Conservation (phyloP, 192 early-diverging fungal species). For the Neocallimastix lanati region DNA sequence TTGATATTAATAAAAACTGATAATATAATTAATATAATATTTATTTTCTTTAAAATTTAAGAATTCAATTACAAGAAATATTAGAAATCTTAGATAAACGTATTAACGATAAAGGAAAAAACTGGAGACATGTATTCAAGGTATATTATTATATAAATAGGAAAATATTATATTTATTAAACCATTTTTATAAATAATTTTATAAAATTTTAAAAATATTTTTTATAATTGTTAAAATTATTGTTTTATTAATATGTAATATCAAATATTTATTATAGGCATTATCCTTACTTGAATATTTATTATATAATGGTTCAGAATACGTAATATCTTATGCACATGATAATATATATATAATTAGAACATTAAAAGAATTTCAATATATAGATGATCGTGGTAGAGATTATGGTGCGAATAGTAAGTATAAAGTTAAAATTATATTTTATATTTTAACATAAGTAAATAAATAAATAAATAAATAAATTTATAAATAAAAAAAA, state of each 20-base stretch:
- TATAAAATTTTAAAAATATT: too few species aligned
- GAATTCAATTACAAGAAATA: constrained; percentile 54
- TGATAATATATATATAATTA: constrained; percentile 81
- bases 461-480: too few species aligned
- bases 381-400: constrained; percentile 78
- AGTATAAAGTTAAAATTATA: too few species aligned
- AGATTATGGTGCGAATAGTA: constrained; percentile 82
- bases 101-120: constrained; percentile 88
- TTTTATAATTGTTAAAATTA: too few species aligned
- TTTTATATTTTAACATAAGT: too few species aligned
- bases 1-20: too few species aligned
- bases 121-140: constrained; percentile 98
- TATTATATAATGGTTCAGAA: constrained; percentile 69
- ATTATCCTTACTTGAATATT: constrained; percentile 65
- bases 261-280: constrained; percentile 35
- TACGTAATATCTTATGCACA: constrained; percentile 68
- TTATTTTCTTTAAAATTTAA: too few species aligned
- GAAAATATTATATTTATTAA: too few species aligned
- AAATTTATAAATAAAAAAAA: too few species aligned
- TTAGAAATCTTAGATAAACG: constrained; percentile 97
- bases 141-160: constrained; percentile 31
- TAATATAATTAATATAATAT: too few species aligned
- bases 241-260: too few species aligned
- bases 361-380: constrained; percentile 92
- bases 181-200: too few species aligned